Base-by-base conservation (phyloP, 176 grass and related monocot species). In the sorghum (Sorghum bicolor) region DNA sequence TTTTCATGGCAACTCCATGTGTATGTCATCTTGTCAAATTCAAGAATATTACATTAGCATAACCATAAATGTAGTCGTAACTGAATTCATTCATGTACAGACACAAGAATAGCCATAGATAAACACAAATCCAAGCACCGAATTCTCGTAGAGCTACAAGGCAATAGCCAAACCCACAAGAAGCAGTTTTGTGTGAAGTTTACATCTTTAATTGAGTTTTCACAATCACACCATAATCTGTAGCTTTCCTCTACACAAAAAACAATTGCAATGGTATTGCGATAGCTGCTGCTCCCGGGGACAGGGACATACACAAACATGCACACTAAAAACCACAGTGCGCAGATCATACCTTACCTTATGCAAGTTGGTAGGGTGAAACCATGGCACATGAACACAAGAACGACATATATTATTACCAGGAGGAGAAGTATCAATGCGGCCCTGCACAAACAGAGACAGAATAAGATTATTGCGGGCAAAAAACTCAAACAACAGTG, bases 371-470 rank as follows among this genome's bases (percentile, higher is more conserved):
- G 91, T 71, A 99, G 73, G 52, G 89, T 96, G 82, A 99, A 86
- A 24, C 96, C 96, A 89, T 99, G 89, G 84, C 96, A 99, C 26
- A 96, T 10, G 30, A 94, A 99, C n/a, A 91, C 94, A 32, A 99
- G 93, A 58, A 90, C 91, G 1, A 96, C 72, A 33, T 99, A 99
- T 67, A 96, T 89, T 78, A 96, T 92, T 31, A 94, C 75, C 70
- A 96, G 70, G 24, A 99, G 91, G 32, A 99, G 74, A 64, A 99
- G 62, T 79, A 99, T 91, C 87, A 99, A 71, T 4, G 89, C 91
- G 7, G 79, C 71, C 78, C 96, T 99, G 91, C 83, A 82, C 64
- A 19, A 80, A 64, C 41, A 78, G 12, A 85, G 36, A 20, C 19
- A 66, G 5, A 53, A 77, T 37, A n/a, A 0, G 66, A 52, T 38